These are phyloP conservation scores for Chrysoporthe austroafricana DNA, from an alignment of 2,329 filamentous ascomycete species.

Conservation along the genomic window DNA sequence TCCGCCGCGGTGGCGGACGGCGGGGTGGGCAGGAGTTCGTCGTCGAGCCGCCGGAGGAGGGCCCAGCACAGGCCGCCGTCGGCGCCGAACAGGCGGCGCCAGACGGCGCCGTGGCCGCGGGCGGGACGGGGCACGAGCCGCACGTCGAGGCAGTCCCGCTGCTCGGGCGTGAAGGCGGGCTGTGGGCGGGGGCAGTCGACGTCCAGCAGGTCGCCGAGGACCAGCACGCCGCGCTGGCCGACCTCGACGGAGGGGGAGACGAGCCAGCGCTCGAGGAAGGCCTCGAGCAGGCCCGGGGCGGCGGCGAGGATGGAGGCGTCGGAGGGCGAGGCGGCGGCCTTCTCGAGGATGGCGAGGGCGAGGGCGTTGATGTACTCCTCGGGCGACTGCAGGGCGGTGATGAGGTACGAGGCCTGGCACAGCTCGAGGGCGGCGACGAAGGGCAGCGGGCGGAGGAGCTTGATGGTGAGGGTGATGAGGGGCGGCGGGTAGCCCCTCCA, in stretches of 20 bases:
- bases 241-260: constrained; percentile 57
- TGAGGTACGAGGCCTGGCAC: constrained; percentile 54
- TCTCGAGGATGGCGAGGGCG: constrained; percentile 59
- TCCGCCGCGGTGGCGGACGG: constrained; percentile 33
- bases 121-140: constrained; percentile 39
- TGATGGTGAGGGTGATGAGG: constrained; percentile 57
- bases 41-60: constrained; percentile 21
- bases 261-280: constrained; percentile 58
- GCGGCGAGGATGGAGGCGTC: constrained; percentile 56
- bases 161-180: constrained; percentile 31
- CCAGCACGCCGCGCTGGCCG: constrained; percentile 54
- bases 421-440: constrained; percentile 57
- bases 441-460: constrained; percentile 57
- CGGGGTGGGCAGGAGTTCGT: constrained; percentile 19
- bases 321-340: constrained; percentile 52
- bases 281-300: constrained; percentile 52
- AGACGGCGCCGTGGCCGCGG: constrained; percentile 57
- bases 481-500: constrained; percentile 46
- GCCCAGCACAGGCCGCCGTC: constrained; percentile 40
- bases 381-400: constrained; percentile 57
- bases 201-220: constrained; percentile 59
- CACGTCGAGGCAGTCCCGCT: constrained; percentile 26
- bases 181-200: constrained; percentile 53
- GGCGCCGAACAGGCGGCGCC: constrained; percentile 56
- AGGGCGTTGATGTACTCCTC: constrained; percentile 61